Percentiles rank a stretch among this genome's conserved stretches.
phyloP scores from a whole-genome alignment of 257 asterid species.

The Solanum bulbocastanum region DNA sequence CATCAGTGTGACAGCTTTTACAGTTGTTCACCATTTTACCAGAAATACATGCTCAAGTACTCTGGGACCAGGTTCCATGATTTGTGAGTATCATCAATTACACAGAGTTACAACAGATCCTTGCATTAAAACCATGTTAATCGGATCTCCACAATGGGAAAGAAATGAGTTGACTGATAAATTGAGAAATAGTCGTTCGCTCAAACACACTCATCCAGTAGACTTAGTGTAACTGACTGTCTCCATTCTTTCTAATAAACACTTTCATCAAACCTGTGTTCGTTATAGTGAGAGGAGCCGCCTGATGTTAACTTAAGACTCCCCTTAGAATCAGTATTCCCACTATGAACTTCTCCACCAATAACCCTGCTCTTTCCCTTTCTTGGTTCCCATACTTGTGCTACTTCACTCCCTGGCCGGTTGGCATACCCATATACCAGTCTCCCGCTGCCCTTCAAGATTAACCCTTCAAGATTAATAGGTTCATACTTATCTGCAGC shows the following conservation, averaged over 20 bases:
- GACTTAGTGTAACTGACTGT: too few relatives aligned
- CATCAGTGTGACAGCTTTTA: too few relatives aligned
- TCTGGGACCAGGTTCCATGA: too few relatives aligned
- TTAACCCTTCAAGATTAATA: slow-evolving; percentile 50
- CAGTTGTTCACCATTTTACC: too few relatives aligned
- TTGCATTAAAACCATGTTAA: too few relatives aligned
- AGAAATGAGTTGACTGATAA: too few relatives aligned
- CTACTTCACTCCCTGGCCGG: slow-evolving; percentile 89
- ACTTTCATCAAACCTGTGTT: slow-evolving; percentile 47
- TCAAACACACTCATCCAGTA: too few relatives aligned
- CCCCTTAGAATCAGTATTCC: slow-evolving; percentile 16
- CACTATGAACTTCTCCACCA: slow-evolving; percentile 26
- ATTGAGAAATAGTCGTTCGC: too few relatives aligned
- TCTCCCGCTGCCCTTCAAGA: slow-evolving; percentile 44
- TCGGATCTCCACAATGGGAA: too few relatives aligned
- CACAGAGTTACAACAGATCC: too few relatives aligned
- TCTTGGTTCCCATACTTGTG: slow-evolving; percentile 78
- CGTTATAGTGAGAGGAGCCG: slow-evolving; percentile 19
- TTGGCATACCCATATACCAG: slow-evolving; percentile 86
- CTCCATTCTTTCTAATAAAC: neutral
- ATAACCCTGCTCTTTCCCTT: slow-evolving; percentile 49
- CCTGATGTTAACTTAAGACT: slow-evolving; percentile 20
- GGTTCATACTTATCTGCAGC: slow-evolving; percentile 70
- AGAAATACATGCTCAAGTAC: too few relatives aligned
- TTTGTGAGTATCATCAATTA: too few relatives aligned